Evolutionary conservation across 352 stramenopile species (phyloP), one percentile per base, ranked within the genome.

Genomic region (Pythium myriotylum): DNA sequence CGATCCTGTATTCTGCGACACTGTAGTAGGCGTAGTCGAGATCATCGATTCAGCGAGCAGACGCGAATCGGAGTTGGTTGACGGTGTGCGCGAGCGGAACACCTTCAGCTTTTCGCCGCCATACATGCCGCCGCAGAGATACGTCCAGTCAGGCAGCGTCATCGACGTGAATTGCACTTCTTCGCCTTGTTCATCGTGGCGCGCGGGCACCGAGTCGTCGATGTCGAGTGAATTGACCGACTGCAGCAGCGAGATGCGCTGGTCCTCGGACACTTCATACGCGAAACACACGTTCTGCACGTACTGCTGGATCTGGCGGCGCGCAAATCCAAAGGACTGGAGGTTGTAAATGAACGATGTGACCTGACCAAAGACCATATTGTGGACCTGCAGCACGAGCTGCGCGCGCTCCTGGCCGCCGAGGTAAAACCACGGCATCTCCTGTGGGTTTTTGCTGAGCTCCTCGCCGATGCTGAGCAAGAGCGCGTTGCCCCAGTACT

Each of bases 261-360:
- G 86, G 20, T 94, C 83, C 39, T 94, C 86, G 2, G 70, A 74
- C 23, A 94, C 51, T 62, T 94, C 86, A 56, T 92, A 94, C 1
- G 86, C 83, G 61, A 88, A 92, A 33, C 80, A 86, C 23, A 91
- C 81, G 56, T 88, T 89, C 39, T 85, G 68, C 7, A 82, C 81
- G 40, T 85, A 94, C 58, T 92, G 83, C 51, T 77, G 68, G 46
- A 94, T 77, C 56, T 92, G 81, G 24, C 73, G 71, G 4, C 73
- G 63, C 43, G 81, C 72, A 53, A 89, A 90, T 1, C 79, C 79
- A 62, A 91, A 91, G 37, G 80, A 83, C 35, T 79, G 74, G 24
- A 94, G 73, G 62, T 92, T 87, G 65, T 89, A 89, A 16, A 92
- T 42, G 50, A 91, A 92, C 13, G 86, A 81, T 37, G 73, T 85